Evolutionary conservation across 1,139 yeast species (phyloP).

Genomic region (Lodderomyces elongisporus): DNA sequence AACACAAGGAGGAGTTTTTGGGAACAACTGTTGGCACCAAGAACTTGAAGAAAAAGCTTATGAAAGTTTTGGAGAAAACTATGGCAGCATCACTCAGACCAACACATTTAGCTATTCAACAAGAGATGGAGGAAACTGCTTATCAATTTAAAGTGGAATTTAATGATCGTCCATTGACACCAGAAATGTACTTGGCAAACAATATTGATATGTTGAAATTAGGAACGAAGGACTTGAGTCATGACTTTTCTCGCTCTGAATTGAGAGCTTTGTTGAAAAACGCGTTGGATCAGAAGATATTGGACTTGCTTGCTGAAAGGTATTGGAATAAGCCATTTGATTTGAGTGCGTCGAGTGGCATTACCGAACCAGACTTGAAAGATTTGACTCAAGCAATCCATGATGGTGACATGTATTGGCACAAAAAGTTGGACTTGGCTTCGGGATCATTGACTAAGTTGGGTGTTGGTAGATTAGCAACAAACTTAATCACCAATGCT

Average conservation of each 20-base stretch:
- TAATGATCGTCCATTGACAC: constrained; percentile 88
- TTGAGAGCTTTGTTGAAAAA: constrained; percentile 72
- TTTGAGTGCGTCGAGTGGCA: constrained; percentile 12
- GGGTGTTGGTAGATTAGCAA: constrained; percentile 89
- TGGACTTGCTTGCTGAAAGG: constrained; percentile 81
- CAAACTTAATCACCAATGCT: constrained; percentile 76
- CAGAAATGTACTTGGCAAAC: constrained; percentile 89
- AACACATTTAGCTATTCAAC: constrained; percentile 78
- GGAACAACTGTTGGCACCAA: constrained; percentile 77
- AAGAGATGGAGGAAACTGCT: constrained; percentile 88
- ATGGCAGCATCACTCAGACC: constrained; percentile 90
- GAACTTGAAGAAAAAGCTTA: constrained; percentile 69
- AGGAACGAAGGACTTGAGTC: constrained; percentile 82
- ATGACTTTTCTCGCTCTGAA: constrained; percentile 77
- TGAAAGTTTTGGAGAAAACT: constrained; percentile 80
- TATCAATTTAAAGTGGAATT: constrained; percentile 94
- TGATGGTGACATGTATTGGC: constrained; percentile 81
- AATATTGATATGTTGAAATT: constrained; percentile 84
- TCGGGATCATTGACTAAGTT: constrained; percentile 81
- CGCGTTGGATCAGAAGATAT: constrained; percentile 81
- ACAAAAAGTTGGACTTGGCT: constrained; percentile 75
- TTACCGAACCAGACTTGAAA: constrained; percentile 45
- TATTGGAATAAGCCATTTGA: constrained; percentile 78
- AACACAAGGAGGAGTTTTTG: constrained; percentile 53
- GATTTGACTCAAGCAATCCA: constrained; percentile 50